Evolutionary conservation across 2,329 filamentous ascomycete species (phyloP), one percentile per base, ranked within the genome.

Genomic region (Hypoxylon sp.): DNA sequence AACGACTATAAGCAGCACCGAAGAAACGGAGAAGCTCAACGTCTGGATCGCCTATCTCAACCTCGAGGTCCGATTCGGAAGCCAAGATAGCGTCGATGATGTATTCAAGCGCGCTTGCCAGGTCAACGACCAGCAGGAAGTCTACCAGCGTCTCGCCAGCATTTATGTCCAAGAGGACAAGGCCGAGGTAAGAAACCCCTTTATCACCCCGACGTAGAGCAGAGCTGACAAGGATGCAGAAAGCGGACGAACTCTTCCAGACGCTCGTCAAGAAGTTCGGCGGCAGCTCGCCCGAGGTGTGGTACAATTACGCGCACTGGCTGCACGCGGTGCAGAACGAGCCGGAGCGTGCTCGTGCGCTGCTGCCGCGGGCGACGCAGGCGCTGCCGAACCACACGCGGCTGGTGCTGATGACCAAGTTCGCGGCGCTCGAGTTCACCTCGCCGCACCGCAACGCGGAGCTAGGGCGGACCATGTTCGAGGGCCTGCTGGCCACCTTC

Each of bases 1-100:
- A 63, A 88, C 89, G 71, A 96, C 90, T 13, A 98, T 99, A 78
- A 90, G 91, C 74, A 91, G 96, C 60, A 87, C 91, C 21, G 92
- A 97, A 73, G 90, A 97, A 73, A 87, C 88, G 2, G 95, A 97
- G 77, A 97, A 97, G 77, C 80, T 96, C 67, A 96, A 97, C 73
- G 86, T 97, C 49, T 99, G 95, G 96, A 88, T 96, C 58, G 95
- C 93, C 0, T 86, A 94, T 72, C 85, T 99, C 68, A 98, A 99
- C 78, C 79, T 99, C 67, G 95, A 99, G 77, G 92, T 95, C 63
- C 88, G 89, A 5, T 97, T 96, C 72, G 92, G 92, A 60, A 91
- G 84, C 65, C 89, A 95, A 55, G 90, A 95, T 57, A 88, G 85
- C 0, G 81, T 96, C 1, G 91, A 97, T 15, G 87, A 91, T 24